Evolutionary conservation across 768 basidiomycete species (phyloP), one percentile per base, ranked within the genome.

Genomic region (Boletus patriciae): DNA sequence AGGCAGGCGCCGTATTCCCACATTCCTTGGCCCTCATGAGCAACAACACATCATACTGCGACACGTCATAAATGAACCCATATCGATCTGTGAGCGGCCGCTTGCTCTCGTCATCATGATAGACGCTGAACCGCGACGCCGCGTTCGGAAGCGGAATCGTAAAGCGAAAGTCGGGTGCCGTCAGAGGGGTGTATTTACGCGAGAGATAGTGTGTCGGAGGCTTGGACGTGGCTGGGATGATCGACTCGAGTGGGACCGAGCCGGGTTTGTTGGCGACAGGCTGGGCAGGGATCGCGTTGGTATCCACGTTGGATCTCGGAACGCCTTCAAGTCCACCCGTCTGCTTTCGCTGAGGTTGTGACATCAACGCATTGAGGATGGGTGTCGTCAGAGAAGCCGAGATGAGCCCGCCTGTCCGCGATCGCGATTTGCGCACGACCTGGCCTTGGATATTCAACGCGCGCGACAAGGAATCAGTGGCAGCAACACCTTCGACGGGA

Each of bases 21-120:
- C 88, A 91, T 54, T 86, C 85, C 64, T 79, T 83, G 18, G 88
- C 90, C 29, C 89, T 79, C 10, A 88, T 70, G 27, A 95, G 79
- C 15, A 96, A 74, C 25, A 92, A 77, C 27, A 90, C 79, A 63
- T 95, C 93, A 63, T 93, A 92, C 62, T 85, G 80, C 3, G 86
- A 83, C 1, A 93, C 81, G 61, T 94, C 92, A 57, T 94, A 94
- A 71, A 94, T 87, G 75, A 95, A 95, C 0, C 94, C 94, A 64
- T 87, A 95, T 6, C 92, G 85, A 59, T 95, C 94, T 19, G 92
- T 92, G 54, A 94, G 74, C 4, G 83, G 83, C 46, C 82, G 77
- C 49, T 81, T 78, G 54, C 73, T 78, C 61, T 79, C 77, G 36
- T 83, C 81, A 44, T 79, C 78, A 19, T 77, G 77, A 48, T 82